Evolutionary conservation across 2,329 filamentous ascomycete genomes (phyloP), one percentile per base, ranked within the genome.

Genomic region (Fusarium sacchari): DNA sequence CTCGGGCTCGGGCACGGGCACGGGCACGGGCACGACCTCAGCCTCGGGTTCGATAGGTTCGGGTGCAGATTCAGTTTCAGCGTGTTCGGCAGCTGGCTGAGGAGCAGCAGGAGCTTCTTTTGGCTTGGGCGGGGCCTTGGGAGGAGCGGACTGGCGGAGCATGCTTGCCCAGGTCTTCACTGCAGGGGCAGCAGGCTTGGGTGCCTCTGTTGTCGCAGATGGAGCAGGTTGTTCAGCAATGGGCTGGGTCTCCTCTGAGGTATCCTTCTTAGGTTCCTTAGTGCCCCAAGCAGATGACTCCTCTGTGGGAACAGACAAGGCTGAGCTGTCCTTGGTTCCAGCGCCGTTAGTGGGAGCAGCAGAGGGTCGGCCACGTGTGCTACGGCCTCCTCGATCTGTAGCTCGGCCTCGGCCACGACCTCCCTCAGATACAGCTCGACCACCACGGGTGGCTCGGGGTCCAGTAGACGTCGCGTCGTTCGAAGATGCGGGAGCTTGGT

Each of bases 81-180:
- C 57, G 37, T 76, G 59, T 70, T 82, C 79, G 63, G 74, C 64
- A 52, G 76, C 74, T 65, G 84, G 82, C 77, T 87, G 85, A 30
- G 85, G 81, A 39, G 81, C 82, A 69, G 85, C 82, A 67, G 85
- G 81, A n/a, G 82, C 78, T 76, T 88, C 85, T 80, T 86, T 87
- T 53, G 86, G 83, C 82, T 88, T 88, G 43, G 89, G 87, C 42
- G 87, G 84, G 44, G 88, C 85, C 84, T 92, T 92, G 46, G 86
- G 87, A 49, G 81, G 82, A 47, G 88, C 85, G 40, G 91, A 86
- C 80, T 89, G 85, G 77, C 88, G 89, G 71, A 94, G 89, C 87
- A 95, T 92, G 82, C 92, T 93, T 42, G 93, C 93, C 93, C 93
- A 95, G 32, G 90, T 92, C 85, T 91, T 91, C 64, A 81, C 81